Conservation (phyloP, 169 alveolate species). For the Plasmodium reichenowi region DNA sequence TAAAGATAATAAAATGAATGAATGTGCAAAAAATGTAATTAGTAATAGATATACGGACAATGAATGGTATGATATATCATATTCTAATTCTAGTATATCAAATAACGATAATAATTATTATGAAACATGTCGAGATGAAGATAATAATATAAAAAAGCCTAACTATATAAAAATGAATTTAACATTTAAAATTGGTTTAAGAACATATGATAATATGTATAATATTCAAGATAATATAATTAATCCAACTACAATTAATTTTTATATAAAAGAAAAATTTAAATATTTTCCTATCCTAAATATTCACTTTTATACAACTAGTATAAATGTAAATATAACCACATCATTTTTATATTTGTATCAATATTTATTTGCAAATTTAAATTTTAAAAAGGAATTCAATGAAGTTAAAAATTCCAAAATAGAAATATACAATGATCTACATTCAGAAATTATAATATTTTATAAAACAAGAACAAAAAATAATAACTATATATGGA, state of each 20-base stretch:
- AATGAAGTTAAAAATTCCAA: slow-evolving; percentile 58
- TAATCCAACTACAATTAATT: slow-evolving; percentile 41
- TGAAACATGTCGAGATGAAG: not conserved
- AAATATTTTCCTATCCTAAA: slow-evolving; percentile 45
- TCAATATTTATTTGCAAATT: slow-evolving; percentile 30
- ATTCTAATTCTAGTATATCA: slow-evolving; percentile 7
- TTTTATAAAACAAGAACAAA: slow-evolving; percentile 71
- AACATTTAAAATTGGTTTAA: slow-evolving; percentile 42
- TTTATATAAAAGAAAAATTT: slow-evolving; percentile 40
- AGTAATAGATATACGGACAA: slow-evolving; percentile 16
- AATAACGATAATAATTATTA: not conserved
- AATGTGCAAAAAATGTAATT: slow-evolving; percentile 3
- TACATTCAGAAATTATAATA: slow-evolving; percentile 65
- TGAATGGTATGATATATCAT: slow-evolving; percentile 47
- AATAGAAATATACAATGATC: slow-evolving; percentile 63
- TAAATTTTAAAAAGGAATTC: slow-evolving; percentile 54
- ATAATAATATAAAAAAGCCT: not conserved
- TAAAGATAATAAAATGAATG: not conserved
- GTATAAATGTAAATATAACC: slow-evolving; percentile 51
- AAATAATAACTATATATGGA: slow-evolving; percentile 65
- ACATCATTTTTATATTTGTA: slow-evolving; percentile 60
- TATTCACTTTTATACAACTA: slow-evolving; percentile 40
- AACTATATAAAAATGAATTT: slow-evolving; percentile 14
- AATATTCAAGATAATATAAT: slow-evolving; percentile 63
- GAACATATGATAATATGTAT: slow-evolving; percentile 76